Percentiles rank a stretch among this genome's conserved stretches.
Conservation (phyloP, 352 stramenopile genomes). For the Pythium vanterpoolii region DNA sequence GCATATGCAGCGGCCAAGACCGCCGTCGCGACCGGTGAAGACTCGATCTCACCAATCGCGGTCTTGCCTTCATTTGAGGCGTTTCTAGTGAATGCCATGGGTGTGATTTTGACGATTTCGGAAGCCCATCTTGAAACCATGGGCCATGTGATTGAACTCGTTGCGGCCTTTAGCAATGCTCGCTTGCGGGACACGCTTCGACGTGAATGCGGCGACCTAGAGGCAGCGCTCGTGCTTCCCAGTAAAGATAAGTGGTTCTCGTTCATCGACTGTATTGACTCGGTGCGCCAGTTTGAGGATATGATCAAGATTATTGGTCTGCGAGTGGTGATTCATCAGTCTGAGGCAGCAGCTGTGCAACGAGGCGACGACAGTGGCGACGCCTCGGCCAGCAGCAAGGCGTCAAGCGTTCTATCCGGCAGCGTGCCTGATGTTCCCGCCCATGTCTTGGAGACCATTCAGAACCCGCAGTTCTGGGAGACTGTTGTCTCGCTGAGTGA, state of each 20-base stretch:
- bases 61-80: slow-evolving; percentile 29
- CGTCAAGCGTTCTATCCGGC: slow-evolving; percentile 28
- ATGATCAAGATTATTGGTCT: slow-evolving; percentile 82
- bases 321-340: slow-evolving; percentile 19
- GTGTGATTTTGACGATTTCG: slow-evolving; percentile 53
- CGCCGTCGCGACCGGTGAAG: slow-evolving; percentile 15
- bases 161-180: slow-evolving; percentile 59
- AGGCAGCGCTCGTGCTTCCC: slow-evolving; percentile 49
- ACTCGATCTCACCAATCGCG: slow-evolving; percentile 14
- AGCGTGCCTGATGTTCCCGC: slow-evolving; percentile 7
- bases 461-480: slow-evolving; percentile 71
- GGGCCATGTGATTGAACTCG: slow-evolving; percentile 64
- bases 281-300: slow-evolving; percentile 73
- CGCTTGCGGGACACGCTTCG: slow-evolving; percentile 52
- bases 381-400: slow-evolving; percentile 23
- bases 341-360: slow-evolving; percentile 6
- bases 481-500: slow-evolving; percentile 70
- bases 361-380: slow-evolving; percentile 2
- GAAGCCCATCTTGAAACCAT: slow-evolving; percentile 49
- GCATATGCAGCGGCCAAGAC: slow-evolving; percentile 26
- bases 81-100: slow-evolving; percentile 33
- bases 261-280: slow-evolving; percentile 80
- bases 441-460: slow-evolving; percentile 48
- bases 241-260: slow-evolving; percentile 57
- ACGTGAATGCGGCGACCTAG: slow-evolving; percentile 61